Conservation (phyloP, 1,139 yeast species). For the Diutina ranongensis region DNA sequence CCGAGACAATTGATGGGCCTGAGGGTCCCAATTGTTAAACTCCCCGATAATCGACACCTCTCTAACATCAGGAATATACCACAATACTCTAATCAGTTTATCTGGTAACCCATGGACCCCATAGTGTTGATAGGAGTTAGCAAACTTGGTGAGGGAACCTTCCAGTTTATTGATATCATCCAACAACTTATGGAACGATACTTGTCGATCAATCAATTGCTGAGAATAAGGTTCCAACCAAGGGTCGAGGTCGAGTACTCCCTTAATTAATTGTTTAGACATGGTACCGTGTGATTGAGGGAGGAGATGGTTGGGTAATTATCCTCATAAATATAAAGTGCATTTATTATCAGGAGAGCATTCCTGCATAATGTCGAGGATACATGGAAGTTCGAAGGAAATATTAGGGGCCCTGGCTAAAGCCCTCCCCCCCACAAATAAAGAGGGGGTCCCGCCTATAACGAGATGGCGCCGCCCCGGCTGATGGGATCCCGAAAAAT, state of each 20-base stretch:
- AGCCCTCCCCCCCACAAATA: too few relatives aligned
- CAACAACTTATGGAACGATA: conserved; percentile 42
- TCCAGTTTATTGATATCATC: conserved; percentile 31
- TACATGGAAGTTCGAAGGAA: too few relatives aligned
- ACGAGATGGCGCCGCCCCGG: too few relatives aligned
- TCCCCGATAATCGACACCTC: conserved; percentile 77
- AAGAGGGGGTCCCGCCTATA: too few relatives aligned
- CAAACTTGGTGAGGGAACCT: conserved; percentile 37
- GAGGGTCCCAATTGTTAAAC: conserved; percentile 71
- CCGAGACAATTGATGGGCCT: conserved; percentile 41
- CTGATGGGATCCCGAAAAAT: too few relatives aligned
- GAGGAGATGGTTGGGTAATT: too few relatives aligned
- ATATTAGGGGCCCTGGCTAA: too few relatives aligned
- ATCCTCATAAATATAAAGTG: too few relatives aligned
- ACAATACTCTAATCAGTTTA: conserved; percentile 51
- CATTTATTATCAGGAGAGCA: too few relatives aligned
- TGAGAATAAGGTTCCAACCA: conserved; percentile 76
- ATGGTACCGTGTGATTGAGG: too few relatives aligned
- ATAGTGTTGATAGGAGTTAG: conserved; percentile 52
- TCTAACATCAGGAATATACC: conserved; percentile 85
- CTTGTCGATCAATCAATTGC: conserved; percentile 32
- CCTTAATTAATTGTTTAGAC: conserved; percentile 25
- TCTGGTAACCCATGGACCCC: conserved; percentile 62
- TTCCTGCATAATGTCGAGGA: too few relatives aligned
- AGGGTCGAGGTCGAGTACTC: conserved; percentile 65